Base-by-base conservation (phyloP, 805 yeast species). In the Yamadazyma philogaea region DNA sequence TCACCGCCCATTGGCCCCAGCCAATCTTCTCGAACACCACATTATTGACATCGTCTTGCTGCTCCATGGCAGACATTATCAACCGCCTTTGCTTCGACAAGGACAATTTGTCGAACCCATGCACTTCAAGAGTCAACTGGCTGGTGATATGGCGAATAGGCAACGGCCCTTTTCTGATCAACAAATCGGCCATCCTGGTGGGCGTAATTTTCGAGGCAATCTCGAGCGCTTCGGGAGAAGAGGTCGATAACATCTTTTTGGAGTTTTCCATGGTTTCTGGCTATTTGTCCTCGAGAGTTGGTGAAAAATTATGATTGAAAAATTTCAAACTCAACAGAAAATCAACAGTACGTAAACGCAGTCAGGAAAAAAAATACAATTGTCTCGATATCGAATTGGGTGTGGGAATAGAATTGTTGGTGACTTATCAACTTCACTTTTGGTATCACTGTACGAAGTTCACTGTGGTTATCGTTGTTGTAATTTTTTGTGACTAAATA, bases 1-100 rank as follows among this genome's bases (percentile, higher is more conserved):
- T 75, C 2, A 90, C 95, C 18, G 85, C 85, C 98, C 98, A 90
- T 61, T 90, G 95, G 46, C 98, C 98, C 98, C 98, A 90, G 17
- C 97, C 96, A 24, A 90, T 88, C 65, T 90, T 90, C 56, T 88
- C 95, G 65, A 90, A 90, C 12, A 84, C 78, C 33, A 85, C 82
- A 44, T 75, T 74, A 43, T 78, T 82, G 32, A 61, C 68, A 1
- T 72, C 51, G 54, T 81, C 87, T 7, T 86, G 84, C 49, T 78
- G 76, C 53, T 88, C 96, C 64, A 90, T 75, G 30, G 90, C 93
- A 11, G 89, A 81, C 83, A 90, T 90, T 22, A 90, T 90, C 44
- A 90, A 74, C 46, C 97, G 73, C 57, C 97, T 76, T 64, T 90
- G 96, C 57, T 90, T 90, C 8, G 95, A 86, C 16, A 88, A 72